Base-by-base conservation (phyloP, 2,329 filamentous ascomycete species). In the Corynespora cassiicola region DNA sequence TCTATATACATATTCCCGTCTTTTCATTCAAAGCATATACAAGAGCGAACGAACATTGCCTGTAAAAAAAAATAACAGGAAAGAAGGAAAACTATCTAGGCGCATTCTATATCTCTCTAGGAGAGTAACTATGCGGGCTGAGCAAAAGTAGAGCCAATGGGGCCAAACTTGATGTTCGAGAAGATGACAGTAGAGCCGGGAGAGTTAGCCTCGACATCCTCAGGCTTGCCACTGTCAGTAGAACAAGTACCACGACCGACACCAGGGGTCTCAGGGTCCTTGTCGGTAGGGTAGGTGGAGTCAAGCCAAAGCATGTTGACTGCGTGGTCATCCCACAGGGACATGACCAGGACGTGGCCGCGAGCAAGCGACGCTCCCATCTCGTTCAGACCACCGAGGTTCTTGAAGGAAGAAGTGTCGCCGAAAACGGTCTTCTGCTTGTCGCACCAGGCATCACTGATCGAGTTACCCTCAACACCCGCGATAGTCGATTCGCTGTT, bases 221-320 rank as follows among this genome's bases (percentile, higher is more conserved):
- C 57, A 10, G 68, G 67, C 46, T 54, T 58, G 26, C 68, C 68
- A 28, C 61, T 66, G 47, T 54, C 50, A n/a, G 50, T 68, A 3
- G 56, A 15, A 58, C 68, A 71, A 32, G 65, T 63, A 44, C 68
- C 68, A 49, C 68, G 64, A 26, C 44, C 61, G 19, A 60, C 39
- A 58, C 68, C 68, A 11, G 60, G 65, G 42, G 54, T 59, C 29
- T 18, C 39, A 11, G 63, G 39, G 50, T 63, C 57, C 20, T 49
- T 55, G 35, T 64, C 58, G 44, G 73, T 71, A 31, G 85, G 84
- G 73, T 79, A 86, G 62, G 72, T 78, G 45, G 79, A 80, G 73
- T 89, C 86, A 55, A 90, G 79, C 86, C 86, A 89, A 57, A 86
- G 78, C 85, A 89, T 88, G 70, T 85, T 77, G 58, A 79, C 71